Evolutionary conservation across 306 rosid genomes (phyloP).

Genomic region (Quercus rubra): DNA sequence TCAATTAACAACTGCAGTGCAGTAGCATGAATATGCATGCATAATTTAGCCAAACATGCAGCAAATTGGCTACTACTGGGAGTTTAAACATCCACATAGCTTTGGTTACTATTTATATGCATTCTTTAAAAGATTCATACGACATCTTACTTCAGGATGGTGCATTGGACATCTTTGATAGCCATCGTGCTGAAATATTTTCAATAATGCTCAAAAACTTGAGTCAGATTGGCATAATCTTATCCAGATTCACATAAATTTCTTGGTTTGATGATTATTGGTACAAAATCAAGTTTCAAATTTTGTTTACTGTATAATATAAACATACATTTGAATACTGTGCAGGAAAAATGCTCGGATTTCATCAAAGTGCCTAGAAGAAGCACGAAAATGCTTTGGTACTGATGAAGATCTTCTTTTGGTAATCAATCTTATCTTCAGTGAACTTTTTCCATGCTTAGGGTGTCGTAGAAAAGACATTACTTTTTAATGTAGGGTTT

Average conservation of each 20-base stretch:
- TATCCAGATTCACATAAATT: background rate
- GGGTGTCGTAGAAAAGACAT: background rate
- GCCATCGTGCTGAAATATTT: background rate
- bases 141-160: background rate
- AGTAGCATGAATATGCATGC: background rate
- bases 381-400: conserved; percentile 90
- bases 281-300: background rate
- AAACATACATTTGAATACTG: background rate
- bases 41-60: background rate
- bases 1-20: background rate
- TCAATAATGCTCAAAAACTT: background rate
- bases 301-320: background rate
- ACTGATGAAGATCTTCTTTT: conserved; percentile 95
- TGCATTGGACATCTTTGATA: background rate
- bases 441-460: conserved; percentile 10
- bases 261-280: background rate
- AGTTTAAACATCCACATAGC: background rate
- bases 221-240: background rate
- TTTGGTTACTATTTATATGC: background rate
- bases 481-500: background rate
- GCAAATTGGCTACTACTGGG: background rate
- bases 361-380: conserved; percentile 72
- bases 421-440: conserved; percentile 40
- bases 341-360: conserved; percentile 75
- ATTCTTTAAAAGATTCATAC: background rate